phyloP scores from a whole-genome alignment of 2,329 filamentous ascomycete species.

The Exutisphaerella laricina region DNA sequence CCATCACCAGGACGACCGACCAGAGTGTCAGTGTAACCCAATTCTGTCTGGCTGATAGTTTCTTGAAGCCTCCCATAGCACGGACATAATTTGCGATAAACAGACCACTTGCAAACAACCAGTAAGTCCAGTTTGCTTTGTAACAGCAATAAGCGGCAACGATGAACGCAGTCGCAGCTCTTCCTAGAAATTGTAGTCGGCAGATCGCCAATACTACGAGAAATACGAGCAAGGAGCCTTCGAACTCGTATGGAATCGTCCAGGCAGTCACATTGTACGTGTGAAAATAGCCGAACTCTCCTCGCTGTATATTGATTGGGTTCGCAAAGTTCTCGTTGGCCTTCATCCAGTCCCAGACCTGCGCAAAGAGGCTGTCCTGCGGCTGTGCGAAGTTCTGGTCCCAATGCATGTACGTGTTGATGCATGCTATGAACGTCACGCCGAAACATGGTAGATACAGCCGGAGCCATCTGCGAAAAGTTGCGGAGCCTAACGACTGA shows the following conservation, averaged over 20 bases:
- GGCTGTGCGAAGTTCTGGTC: neutral
- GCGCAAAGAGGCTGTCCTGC: conserved; percentile 8
- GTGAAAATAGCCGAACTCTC: conserved; percentile 5
- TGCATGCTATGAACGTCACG: conserved; percentile 7
- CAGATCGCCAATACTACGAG: conserved; percentile 8
- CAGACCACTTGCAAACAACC: conserved; percentile 17
- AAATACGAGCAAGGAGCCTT: conserved; percentile 15
- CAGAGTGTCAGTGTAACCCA: conserved; percentile 2
- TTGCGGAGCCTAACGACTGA: conserved; percentile 3
- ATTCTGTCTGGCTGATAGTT: conserved; percentile 2
- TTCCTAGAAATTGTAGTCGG: conserved; percentile 3
- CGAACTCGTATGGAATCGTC: conserved; percentile 19
- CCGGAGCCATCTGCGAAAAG: conserved; percentile 11
- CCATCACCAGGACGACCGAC: conserved; percentile 4
- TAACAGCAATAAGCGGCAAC: conserved; percentile 7
- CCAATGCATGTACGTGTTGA: conserved; percentile 7
- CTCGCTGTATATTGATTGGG: conserved; percentile 13
- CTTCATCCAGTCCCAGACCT: conserved; percentile 12
- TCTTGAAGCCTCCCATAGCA: conserved; percentile 13
- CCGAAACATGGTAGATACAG: conserved; percentile 12
- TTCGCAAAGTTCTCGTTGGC: conserved; percentile 12
- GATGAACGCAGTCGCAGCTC: conserved; percentile 3
- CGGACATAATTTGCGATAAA: conserved; percentile 17
- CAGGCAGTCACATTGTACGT: conserved; percentile 19
- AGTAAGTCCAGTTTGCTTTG: conserved; percentile 16